A percentile compares a stretch with the other conserved stretches of the same genome.
Conservation (phyloP, 495 filamentous ascomycete genomes). For the Neurospora intermedia region DNA sequence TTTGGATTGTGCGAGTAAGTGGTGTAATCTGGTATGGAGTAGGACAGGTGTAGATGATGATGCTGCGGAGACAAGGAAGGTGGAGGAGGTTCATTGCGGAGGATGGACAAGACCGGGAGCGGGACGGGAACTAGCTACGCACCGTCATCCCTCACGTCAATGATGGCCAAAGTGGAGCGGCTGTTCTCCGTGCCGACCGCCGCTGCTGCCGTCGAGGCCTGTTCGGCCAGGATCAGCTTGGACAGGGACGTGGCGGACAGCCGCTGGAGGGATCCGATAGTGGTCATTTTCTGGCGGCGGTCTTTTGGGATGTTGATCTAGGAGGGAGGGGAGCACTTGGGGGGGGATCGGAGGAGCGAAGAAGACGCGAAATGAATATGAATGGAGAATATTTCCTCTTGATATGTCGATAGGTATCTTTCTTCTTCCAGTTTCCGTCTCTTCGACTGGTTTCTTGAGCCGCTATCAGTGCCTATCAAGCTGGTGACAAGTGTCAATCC, state of each 20-base stretch:
- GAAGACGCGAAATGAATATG: background rate
- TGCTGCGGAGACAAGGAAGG: background rate
- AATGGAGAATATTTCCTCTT: background rate
- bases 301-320: slow-evolving; percentile 25
- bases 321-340: background rate
- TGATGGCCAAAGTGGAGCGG: slow-evolving; percentile 47
- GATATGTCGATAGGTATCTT: background rate
- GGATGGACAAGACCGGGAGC: background rate
- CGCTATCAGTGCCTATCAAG: background rate
- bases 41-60: background rate
- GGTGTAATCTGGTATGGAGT: background rate
- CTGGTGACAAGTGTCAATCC: background rate
- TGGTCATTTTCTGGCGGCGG: slow-evolving; percentile 30
- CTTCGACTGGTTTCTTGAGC: background rate
- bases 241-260: slow-evolving; percentile 54
- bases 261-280: slow-evolving; percentile 51
- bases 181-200: background rate
- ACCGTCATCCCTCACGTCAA: slow-evolving; percentile 86
- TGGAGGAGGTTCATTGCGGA: background rate
- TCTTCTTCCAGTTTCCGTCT: background rate
- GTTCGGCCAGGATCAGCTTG: slow-evolving; percentile 32
- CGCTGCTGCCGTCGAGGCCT: slow-evolving; percentile 4
- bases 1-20: background rate
- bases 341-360: background rate
- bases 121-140: slow-evolving; percentile 5